phyloP scores from a whole-genome alignment of 495 filamentous ascomycete genomes.

The Talaromyces adpressus region DNA sequence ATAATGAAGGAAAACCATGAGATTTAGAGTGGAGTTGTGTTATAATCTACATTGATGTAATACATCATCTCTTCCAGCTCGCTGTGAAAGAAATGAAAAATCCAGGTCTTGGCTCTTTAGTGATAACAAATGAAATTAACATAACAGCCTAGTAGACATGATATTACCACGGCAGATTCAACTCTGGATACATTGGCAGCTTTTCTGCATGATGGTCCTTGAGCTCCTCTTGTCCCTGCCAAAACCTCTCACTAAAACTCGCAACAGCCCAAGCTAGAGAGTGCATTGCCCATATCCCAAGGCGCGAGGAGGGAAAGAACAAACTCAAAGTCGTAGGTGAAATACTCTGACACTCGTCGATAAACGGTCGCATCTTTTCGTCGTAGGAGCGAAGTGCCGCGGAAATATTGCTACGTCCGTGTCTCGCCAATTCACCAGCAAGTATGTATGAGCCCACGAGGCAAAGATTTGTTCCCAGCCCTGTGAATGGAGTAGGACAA shows the following conservation, averaged over 20 bases:
- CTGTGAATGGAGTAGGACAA: conserved; percentile 38
- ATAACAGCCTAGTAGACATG: background rate
- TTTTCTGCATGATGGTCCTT: background rate
- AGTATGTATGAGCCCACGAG: conserved; percentile 46
- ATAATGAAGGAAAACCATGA: background rate
- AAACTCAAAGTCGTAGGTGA: background rate
- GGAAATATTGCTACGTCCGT: conserved; percentile 4
- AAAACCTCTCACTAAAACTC: background rate
- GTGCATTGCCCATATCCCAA: background rate
- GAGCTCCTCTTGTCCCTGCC: background rate
- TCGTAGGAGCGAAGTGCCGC: background rate
- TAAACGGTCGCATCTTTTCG: background rate
- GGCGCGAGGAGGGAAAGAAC: background rate
- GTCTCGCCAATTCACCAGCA: conserved; percentile 41
- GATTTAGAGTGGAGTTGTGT: background rate
- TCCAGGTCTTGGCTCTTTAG: background rate
- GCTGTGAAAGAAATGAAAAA: background rate
- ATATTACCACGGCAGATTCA: background rate
- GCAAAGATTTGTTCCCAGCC: conserved; percentile 40
- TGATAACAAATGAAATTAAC: background rate
- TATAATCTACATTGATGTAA: background rate
- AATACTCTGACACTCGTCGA: background rate
- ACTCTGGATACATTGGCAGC: background rate
- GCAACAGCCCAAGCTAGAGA: background rate
- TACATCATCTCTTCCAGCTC: background rate